phyloP scores from a whole-genome alignment of 768 basidiomycete genomes.

The Phlebiopsis gigantea region DNA sequence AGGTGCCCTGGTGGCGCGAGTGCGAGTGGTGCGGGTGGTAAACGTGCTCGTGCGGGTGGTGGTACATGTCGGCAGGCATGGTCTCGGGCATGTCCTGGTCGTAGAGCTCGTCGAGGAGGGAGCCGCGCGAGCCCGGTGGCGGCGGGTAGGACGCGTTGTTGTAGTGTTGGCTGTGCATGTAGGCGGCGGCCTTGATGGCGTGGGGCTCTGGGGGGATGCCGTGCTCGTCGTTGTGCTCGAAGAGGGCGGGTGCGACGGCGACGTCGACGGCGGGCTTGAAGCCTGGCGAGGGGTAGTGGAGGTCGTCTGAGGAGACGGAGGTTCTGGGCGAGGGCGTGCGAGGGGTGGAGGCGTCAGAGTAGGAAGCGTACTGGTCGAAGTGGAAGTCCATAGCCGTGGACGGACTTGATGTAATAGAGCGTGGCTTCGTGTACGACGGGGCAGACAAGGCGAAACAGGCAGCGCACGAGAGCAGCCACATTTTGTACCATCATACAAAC shows the following conservation, averaged over 20 bases:
- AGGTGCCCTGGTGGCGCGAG: conserved; percentile 18
- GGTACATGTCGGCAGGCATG: conserved; percentile 24
- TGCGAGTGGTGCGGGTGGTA: conserved; percentile 16
- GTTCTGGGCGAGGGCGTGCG: conserved; percentile 66
- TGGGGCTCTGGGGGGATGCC: conserved; percentile 35
- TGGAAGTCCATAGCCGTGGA: conserved; percentile 34
- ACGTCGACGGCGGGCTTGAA: conserved; percentile 39
- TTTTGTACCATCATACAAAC: conserved; percentile 7
- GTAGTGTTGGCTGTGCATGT: conserved; percentile 29
- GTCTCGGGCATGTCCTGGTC: conserved; percentile 49
- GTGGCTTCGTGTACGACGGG: conserved; percentile 4
- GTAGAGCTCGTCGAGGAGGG: conserved; percentile 70
- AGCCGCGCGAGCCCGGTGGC: conserved; percentile 38
- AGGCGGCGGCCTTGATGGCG: conserved; percentile 20
- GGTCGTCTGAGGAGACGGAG: conserved; percentile 29
- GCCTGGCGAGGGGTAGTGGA: conserved; percentile 29
- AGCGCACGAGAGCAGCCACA: conserved; percentile 1
- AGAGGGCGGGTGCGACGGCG: conserved; percentile 46
- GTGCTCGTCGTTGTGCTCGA: conserved; percentile 40
- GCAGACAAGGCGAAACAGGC: background rate
- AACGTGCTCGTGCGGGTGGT: conserved; percentile 19
- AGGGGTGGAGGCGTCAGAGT: conserved; percentile 65
- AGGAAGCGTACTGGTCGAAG: conserved; percentile 61
- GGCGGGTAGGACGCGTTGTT: conserved; percentile 30
- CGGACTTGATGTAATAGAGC: background rate